Evolutionary conservation across 2,329 filamentous ascomycete genomes (phyloP), one percentile per base, ranked within the genome.

Genomic region (Macrophomina tecta): DNA sequence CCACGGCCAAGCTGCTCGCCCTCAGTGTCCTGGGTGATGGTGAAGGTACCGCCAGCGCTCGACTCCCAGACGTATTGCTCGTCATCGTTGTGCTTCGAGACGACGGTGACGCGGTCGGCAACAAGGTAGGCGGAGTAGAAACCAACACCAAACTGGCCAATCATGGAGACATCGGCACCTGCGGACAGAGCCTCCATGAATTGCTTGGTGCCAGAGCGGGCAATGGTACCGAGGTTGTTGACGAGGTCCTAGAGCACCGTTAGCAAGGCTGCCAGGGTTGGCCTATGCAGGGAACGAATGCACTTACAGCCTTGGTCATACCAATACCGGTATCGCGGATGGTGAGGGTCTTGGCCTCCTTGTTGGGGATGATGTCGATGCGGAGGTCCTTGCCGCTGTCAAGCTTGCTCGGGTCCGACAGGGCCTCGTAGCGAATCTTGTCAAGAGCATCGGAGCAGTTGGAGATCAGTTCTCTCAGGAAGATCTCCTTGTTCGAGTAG

Each of bases 401-500:
- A 80, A 99, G 92, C 89, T 97, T 96, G 88, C 88, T 93, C 76
- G 94, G 92, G 83, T 99, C 95, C 78, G 94, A 97, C 76, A 99
- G 89, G 74, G 95, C 89, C 88, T 97, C 93, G 89, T 99, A 99
- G 82, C 95, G 91, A 83, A 99, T 97, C 91, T 99, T 99, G 91
- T 99, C 95, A 77, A 99, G 89, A 69, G 95, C 95, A 91, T 99
- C 95, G 78, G 94, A 98, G 80, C 91, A 91, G 86, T 99, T 99
- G 85, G 95, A 98, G 79, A 99, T 92, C 77, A 99, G 82, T 86
- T 99, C 95, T 91, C 95, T 88, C 78, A 99, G 86, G 90, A 99
- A 99, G 82, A 99, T 98, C 86, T 98, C 95, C 89, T 99, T 99
- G 91, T 99, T 99, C 76, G 94, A 97, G 89, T 98, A 99, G 86